Conservation (phyloP, 768 basidiomycete genomes). For the Suillus discolor region DNA sequence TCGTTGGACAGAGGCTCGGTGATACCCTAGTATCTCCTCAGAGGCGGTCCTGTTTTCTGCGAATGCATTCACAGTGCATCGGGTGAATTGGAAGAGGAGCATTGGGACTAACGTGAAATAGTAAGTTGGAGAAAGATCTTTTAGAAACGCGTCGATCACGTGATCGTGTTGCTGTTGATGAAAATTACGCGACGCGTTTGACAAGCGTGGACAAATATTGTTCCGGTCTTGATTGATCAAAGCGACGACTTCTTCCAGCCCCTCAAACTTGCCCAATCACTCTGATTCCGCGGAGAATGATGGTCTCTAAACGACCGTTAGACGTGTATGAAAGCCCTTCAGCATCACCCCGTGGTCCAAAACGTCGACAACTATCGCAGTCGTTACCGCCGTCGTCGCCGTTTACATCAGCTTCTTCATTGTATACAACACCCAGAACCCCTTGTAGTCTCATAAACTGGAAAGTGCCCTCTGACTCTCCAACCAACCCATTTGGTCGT, state of each 20-base stretch:
- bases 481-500: conserved; percentile 70
- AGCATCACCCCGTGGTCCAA: conserved; percentile 33
- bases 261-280: background rate
- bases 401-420: conserved; percentile 27
- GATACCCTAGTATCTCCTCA: too few relatives aligned
- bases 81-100: background rate
- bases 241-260: background rate
- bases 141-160: conserved; percentile 7
- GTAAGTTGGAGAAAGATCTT: too few relatives aligned
- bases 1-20: too few relatives aligned
- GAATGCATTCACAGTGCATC: background rate
- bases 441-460: conserved; percentile 38
- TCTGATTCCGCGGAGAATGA: conserved; percentile 1
- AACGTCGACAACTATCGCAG: conserved; percentile 21
- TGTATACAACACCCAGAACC: conserved; percentile 37
- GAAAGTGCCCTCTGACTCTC: conserved; percentile 61
- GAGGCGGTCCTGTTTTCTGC: too few relatives aligned
- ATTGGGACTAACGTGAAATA: too few relatives aligned
- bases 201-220: background rate
- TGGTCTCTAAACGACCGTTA: conserved; percentile 33
- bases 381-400: conserved; percentile 32
- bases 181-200: conserved; percentile 17
- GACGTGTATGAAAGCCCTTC: conserved; percentile 27
- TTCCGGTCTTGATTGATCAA: background rate
- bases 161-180: conserved; percentile 12